These are phyloP conservation scores for Ophiostoma sp. DNA, from an alignment of 2,329 filamentous ascomycete species.

Conservation along the genomic window DNA sequence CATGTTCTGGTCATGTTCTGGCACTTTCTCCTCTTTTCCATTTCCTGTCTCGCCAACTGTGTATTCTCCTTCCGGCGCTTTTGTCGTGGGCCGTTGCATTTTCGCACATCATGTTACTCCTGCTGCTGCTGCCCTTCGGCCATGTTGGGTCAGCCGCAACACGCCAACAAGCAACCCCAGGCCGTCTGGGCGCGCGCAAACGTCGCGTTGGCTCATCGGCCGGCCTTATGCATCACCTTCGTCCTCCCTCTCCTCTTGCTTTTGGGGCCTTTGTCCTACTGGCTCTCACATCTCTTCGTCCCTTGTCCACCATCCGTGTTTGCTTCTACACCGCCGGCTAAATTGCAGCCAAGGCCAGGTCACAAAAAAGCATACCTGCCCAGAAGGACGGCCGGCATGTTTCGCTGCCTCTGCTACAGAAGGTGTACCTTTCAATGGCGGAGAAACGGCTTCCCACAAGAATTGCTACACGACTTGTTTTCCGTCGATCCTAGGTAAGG, in stretches of 20 bases:
- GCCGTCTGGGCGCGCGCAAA: neutral
- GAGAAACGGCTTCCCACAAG: neutral
- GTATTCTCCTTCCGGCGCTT: neutral
- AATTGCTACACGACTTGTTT: neutral
- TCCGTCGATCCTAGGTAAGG: neutral
- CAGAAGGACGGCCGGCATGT: neutral
- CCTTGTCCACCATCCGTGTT: neutral
- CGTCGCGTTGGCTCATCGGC: neutral
- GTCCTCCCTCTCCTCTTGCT: neutral
- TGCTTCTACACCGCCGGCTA: slow-evolving; percentile 9
- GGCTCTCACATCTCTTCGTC: neutral
- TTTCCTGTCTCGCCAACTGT: neutral
- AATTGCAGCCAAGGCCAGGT: neutral
- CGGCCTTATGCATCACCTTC: neutral
- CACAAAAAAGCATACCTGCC: neutral
- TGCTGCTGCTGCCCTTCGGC: slow-evolving; percentile 4
- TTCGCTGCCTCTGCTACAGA: neutral
- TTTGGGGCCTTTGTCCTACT: neutral
- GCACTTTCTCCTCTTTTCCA: neutral
- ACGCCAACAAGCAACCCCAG: neutral
- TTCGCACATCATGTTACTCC: neutral
- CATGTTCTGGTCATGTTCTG: neutral
- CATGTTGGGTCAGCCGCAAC: slow-evolving; percentile 2
- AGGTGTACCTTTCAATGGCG: neutral
- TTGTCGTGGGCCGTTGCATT: slow-evolving; percentile 4